Conservation (phyloP, 139 green algal genomes). For the Chlamydomonas eustigma region DNA sequence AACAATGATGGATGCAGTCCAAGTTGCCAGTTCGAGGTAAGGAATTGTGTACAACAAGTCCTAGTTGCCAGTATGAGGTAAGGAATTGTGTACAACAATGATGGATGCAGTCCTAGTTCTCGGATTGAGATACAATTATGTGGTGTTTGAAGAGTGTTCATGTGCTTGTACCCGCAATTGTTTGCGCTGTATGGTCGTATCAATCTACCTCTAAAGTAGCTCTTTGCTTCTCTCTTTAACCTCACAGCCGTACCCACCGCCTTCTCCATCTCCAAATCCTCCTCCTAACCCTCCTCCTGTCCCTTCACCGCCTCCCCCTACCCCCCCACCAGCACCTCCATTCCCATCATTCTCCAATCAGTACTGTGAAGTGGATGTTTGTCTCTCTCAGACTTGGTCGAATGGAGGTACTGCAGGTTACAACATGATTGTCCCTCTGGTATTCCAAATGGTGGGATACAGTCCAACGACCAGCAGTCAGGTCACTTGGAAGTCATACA, state of each 20-base stretch:
- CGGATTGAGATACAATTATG: background rate
- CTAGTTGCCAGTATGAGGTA: too few relatives aligned
- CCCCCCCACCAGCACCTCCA: background rate
- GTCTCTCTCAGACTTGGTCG: background rate
- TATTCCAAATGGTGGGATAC: background rate
- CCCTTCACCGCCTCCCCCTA: background rate
- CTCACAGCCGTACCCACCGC: background rate
- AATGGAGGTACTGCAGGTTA: background rate
- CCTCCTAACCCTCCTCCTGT: background rate
- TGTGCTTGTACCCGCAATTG: too few relatives aligned
- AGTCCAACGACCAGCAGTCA: background rate
- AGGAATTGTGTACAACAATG: background rate
- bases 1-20: slow-evolving; percentile 1
- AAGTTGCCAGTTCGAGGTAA: slow-evolving; percentile 1
- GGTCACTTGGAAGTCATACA: background rate
- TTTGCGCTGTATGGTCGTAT: too few relatives aligned
- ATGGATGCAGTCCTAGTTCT: slow-evolving; percentile 2
- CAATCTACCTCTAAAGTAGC: too few relatives aligned
- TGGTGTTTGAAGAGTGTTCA: too few relatives aligned
- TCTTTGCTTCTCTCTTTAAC: too few relatives aligned
- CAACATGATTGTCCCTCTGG: background rate
- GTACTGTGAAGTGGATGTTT: slow-evolving; percentile 4
- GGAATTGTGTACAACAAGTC: too few relatives aligned
- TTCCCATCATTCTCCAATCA: background rate
- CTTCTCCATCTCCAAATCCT: background rate